Base-by-base conservation (phyloP, 225 moss, liverwort and hornwort genomes). In the Pseudisothecium myosuroides region DNA sequence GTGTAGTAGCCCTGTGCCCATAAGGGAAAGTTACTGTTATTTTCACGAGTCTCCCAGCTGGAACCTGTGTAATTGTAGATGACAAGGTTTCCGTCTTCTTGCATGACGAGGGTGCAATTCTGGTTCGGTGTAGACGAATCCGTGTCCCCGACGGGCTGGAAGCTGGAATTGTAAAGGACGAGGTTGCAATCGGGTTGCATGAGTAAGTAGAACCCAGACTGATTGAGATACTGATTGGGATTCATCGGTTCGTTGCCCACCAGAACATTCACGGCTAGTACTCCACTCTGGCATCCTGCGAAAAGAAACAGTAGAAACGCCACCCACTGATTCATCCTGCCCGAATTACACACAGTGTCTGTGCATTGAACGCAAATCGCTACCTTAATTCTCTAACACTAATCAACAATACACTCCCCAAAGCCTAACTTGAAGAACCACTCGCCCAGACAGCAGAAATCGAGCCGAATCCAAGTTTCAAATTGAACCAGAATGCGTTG, bases 11-110 rank as follows among this genome's bases (percentile, higher is more conserved):
- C 1, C 54, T 86, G 89, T 11, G 64, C 29, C 86, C 81, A 89
- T 6, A 89, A 1, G 12, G 61, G 0, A 13, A 5, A 2, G 11
- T 4, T 1, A 76, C 0, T 63, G 6, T 28, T 6, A 17, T 0
- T 64, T 14, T 7, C 20, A 4, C 21, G 50, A 50, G 7, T 14
- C 34, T 1, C 14, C 80, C 50, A 71, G 22, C 23, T 84, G 21
- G 61, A 6, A 41, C 41, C 52, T 20, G 52, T 80, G 36, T 71
- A 72, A 29, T 3, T 81, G 64, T 86, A 89, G 45, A 89, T 22
- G 54, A 81, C 85, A 43, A 89, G 89, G 80, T 89, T 85, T 62
- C 85, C 80, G 45, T 86, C 81, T 22, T 28, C 12, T 81, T 89
- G 73, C 86, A 89, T 81, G 36, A 3, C 6, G 27, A 81, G 65